Evolutionary conservation across 305 asterid species (phyloP).

Genomic region (Plantago lanceolata): DNA sequence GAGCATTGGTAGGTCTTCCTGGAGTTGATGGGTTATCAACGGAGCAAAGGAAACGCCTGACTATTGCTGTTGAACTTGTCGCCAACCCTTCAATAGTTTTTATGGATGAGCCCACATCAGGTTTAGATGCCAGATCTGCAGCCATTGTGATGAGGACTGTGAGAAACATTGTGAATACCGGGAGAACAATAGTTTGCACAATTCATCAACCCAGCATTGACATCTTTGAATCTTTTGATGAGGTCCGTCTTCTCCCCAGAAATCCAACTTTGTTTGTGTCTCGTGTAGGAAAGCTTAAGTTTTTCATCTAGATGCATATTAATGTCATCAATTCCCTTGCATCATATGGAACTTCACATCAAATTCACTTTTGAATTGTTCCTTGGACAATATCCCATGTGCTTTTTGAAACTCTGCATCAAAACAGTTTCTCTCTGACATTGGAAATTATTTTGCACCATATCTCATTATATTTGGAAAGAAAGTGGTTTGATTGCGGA

Average conservation of each 20-base stretch:
- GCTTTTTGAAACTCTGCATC: no score
- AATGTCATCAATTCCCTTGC: no score
- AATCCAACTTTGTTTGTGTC: constrained; percentile 8
- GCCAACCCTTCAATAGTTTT: constrained; percentile 90
- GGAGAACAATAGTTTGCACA: constrained; percentile 94
- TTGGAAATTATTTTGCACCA: no score
- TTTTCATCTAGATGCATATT: background rate
- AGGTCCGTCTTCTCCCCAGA: constrained; percentile 41
- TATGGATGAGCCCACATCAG: constrained; percentile 98
- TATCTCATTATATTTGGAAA: no score
- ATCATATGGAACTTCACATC: no score
- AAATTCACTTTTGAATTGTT: no score
- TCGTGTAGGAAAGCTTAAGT: background rate
- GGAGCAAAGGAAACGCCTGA: constrained; percentile 91
- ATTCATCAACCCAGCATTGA: constrained; percentile 98
- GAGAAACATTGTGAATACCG: constrained; percentile 90
- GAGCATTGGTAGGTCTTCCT: constrained; percentile 89
- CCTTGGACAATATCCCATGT: no score
- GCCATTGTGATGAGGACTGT: constrained; percentile 99
- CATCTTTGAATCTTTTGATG: constrained; percentile 95
- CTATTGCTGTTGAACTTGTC: constrained; percentile 93
- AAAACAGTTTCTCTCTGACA: no score
- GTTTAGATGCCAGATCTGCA: constrained; percentile 96
- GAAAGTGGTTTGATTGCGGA: no score
- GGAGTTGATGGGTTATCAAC: constrained; percentile 93